A percentile compares a stretch with the other conserved stretches of the same genome.
These are phyloP conservation scores for Venturiaceae sp. DNA, from an alignment of 2,329 filamentous ascomycete genomes.

Conservation along the genomic window DNA sequence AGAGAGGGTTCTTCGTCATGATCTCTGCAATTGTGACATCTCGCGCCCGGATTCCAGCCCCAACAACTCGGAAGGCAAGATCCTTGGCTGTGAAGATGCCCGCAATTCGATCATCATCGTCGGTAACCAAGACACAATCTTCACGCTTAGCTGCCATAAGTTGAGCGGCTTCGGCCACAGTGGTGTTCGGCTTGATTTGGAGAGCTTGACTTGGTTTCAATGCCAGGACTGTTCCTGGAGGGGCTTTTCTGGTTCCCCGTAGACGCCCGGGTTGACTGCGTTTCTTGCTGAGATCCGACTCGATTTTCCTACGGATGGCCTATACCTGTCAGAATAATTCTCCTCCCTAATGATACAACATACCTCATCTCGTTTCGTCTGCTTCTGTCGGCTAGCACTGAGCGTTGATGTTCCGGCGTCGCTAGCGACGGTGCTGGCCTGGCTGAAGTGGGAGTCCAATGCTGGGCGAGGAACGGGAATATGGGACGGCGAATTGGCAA, in stretches of 20 bases:
- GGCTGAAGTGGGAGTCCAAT: conserved; percentile 43
- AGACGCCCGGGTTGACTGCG: conserved; percentile 70
- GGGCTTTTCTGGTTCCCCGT: conserved; percentile 82
- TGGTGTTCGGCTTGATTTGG: conserved; percentile 92
- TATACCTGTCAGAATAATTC: conserved; percentile 26
- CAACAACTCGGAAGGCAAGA: conserved; percentile 92
- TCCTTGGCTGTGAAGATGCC: conserved; percentile 99
- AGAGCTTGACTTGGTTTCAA: conserved; percentile 91
- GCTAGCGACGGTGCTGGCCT: conserved; percentile 47
- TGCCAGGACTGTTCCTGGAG: conserved; percentile 89
- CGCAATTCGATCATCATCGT: conserved; percentile 94
- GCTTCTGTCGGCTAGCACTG: conserved; percentile 91
- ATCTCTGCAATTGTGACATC: conserved; percentile 94
- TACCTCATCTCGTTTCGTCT: conserved; percentile 98
- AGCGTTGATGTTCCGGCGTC: conserved; percentile 58
- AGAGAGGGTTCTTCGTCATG: conserved; percentile 99
- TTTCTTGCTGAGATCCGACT: conserved; percentile 97
- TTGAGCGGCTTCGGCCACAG: conserved; percentile 91
- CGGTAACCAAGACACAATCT: conserved; percentile 94
- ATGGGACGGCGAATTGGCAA: conserved; percentile 48
- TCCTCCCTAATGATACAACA: conserved; percentile 17
- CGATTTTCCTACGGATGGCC: conserved; percentile 95
- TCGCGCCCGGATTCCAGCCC: conserved; percentile 77
- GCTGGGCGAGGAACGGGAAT: conserved; percentile 73
- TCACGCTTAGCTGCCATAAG: conserved; percentile 98